phyloP scores from a whole-genome alignment of 2,329 filamentous ascomycete species.

The Curvularia sp. region DNA sequence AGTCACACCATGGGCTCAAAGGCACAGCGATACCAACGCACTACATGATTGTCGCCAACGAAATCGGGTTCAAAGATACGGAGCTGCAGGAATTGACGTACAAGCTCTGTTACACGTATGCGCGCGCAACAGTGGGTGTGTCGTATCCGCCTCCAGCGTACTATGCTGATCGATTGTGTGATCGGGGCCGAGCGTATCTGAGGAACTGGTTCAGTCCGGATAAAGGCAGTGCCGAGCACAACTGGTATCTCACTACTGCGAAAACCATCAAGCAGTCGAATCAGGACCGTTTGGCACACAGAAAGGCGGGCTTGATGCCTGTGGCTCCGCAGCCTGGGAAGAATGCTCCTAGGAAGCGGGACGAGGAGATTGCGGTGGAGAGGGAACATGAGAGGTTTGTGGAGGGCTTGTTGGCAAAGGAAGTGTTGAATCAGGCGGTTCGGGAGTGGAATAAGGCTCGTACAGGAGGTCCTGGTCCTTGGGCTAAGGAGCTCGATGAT shows the following conservation, averaged over 20 bases:
- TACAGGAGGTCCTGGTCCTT: slow-evolving; percentile 8
- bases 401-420: not conserved
- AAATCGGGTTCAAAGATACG: slow-evolving; percentile 24
- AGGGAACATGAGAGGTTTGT: not conserved
- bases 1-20: slow-evolving; percentile 41
- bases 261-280: not conserved
- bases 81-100: slow-evolving; percentile 18
- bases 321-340: not conserved
- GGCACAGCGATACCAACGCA: slow-evolving; percentile 45
- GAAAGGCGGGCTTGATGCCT: not conserved
- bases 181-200: slow-evolving; percentile 35
- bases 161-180: slow-evolving; percentile 52
- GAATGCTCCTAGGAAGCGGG: not conserved
- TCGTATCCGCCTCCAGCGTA: slow-evolving; percentile 51
- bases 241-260: not conserved
- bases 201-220: not conserved
- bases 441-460: slow-evolving; percentile 14
- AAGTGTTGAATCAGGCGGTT: not conserved
- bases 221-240: not conserved
- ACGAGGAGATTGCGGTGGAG: not conserved
- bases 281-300: not conserved
- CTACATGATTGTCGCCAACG: slow-evolving; percentile 46
- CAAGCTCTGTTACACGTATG: slow-evolving; percentile 47
- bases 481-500: slow-evolving; percentile 1
- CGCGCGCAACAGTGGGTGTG: slow-evolving; percentile 39